phyloP scores from a whole-genome alignment of 1,139 yeast species.

The Suhomyces atakaporum region DNA sequence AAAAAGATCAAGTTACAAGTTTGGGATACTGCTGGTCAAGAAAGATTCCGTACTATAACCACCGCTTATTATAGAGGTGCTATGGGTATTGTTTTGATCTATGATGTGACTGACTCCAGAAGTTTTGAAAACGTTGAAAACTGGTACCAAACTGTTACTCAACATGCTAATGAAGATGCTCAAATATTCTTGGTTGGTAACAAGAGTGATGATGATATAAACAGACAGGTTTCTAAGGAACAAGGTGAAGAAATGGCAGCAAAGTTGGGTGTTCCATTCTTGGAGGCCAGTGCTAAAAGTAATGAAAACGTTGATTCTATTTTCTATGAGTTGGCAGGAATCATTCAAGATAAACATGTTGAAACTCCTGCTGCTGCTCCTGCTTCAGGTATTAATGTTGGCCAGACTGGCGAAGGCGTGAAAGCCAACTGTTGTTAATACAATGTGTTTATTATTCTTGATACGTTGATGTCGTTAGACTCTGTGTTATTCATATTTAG shows the following conservation, averaged over 20 bases:
- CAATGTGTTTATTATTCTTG: neutral
- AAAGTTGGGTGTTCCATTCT: conserved; percentile 83
- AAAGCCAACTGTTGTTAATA: conserved; percentile 45
- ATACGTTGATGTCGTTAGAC: neutral
- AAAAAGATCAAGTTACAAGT: conserved; percentile 92
- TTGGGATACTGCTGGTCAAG: conserved; percentile 99
- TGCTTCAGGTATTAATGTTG: conserved; percentile 48
- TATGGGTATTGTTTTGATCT: conserved; percentile 93
- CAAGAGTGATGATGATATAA: conserved; percentile 85
- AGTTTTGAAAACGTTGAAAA: conserved; percentile 84
- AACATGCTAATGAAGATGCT: conserved; percentile 95
- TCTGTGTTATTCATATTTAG: conserved; percentile 35
- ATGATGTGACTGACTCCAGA: conserved; percentile 94
- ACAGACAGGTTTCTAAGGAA: conserved; percentile 75
- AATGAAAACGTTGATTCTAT: conserved; percentile 90
- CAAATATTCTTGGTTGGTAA: conserved; percentile 93
- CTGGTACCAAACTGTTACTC: conserved; percentile 94
- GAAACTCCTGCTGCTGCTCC: conserved; percentile 31
- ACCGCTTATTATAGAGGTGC: conserved; percentile 99
- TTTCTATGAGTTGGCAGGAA: conserved; percentile 85
- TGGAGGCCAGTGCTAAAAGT: conserved; percentile 95
- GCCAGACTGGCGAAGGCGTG: conserved; percentile 32
- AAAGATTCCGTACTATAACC: conserved; percentile 95
- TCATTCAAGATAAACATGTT: conserved; percentile 77
- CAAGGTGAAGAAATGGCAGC: conserved; percentile 91